Conservation (phyloP, 225 moss, liverwort and hornwort species). For the Neckera pumila region DNA sequence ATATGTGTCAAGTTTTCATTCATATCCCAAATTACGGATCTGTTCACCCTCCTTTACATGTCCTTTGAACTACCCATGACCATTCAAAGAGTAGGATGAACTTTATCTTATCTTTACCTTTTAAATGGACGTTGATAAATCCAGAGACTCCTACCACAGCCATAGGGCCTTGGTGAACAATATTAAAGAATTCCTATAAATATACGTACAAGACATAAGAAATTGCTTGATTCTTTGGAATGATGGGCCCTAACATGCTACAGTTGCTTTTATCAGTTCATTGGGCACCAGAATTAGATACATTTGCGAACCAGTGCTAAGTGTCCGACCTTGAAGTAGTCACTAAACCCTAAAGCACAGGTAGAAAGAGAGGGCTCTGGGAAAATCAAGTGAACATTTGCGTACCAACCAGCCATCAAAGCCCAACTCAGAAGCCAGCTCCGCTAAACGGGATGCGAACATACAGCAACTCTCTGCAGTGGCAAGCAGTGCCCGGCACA, state of each 20-base stretch:
- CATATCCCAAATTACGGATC: neutral
- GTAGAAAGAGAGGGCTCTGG: neutral
- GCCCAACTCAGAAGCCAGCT: conserved; percentile 71
- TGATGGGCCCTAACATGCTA: neutral
- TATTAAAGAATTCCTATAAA: neutral
- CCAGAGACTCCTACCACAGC: neutral
- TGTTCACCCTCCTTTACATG: neutral
- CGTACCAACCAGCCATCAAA: conserved; percentile 99
- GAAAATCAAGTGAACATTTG: neutral
- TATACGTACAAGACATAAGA: neutral
- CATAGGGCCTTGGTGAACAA: neutral
- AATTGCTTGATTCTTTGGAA: neutral
- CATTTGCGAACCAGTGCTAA: neutral
- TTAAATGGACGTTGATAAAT: neutral
- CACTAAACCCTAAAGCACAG: neutral
- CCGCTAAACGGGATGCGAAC: conserved; percentile 78
- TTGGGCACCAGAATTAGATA: neutral
- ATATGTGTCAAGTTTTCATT: neutral
- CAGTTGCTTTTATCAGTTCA: neutral
- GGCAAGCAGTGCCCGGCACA: conserved; percentile 58
- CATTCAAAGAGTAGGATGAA: neutral
- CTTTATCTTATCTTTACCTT: neutral
- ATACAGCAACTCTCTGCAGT: conserved; percentile 35
- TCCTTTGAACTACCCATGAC: neutral
- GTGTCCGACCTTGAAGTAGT: neutral